These are phyloP conservation scores for Scenedesmus sp. DNA, from an alignment of 163 green algal genomes.

Conservation along the genomic window DNA sequence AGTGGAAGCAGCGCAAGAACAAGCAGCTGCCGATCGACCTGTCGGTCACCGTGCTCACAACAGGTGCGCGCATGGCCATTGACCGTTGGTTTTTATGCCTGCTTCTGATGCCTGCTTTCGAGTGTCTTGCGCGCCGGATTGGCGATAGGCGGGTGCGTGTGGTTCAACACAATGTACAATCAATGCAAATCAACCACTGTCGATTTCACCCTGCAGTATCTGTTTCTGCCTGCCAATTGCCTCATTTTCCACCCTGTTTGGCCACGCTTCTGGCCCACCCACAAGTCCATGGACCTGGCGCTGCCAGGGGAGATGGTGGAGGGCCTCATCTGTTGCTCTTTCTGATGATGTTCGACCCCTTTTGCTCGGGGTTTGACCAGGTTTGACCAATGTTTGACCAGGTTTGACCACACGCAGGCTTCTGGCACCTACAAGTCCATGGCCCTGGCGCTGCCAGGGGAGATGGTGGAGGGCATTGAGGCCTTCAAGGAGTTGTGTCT, in stretches of 20 bases:
- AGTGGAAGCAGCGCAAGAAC: constrained; percentile 71
- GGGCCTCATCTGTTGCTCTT: constrained; percentile 55
- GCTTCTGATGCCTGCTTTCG: not conserved
- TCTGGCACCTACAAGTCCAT: constrained; percentile 98
- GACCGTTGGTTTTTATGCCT: not conserved
- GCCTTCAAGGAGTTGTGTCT: constrained; percentile 85
- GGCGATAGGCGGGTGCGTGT: not conserved
- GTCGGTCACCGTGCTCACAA: constrained; percentile 90
- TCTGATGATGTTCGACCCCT: too few relatives aligned
- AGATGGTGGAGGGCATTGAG: constrained; percentile 75
- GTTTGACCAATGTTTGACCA: too few relatives aligned
- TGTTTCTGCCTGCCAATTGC: too few relatives aligned
- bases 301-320: constrained; percentile 93
- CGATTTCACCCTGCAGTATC: too few relatives aligned
- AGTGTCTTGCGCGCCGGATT: not conserved
- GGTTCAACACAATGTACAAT: not conserved
- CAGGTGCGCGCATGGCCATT: constrained; percentile 51
- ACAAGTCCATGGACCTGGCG: constrained; percentile 92
- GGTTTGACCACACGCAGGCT: constrained; percentile 57
- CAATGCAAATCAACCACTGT: too few relatives aligned
- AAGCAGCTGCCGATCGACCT: constrained; percentile 63
- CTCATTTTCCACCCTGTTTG: not conserved
- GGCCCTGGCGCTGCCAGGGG: constrained; percentile 91
- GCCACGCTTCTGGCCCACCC: constrained; percentile 94
- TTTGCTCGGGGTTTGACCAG: too few relatives aligned